Evolutionary conservation across 257 asterid genomes (phyloP), one percentile per base, ranked within the genome.

Genomic region (Solanum bulbocastanum): DNA sequence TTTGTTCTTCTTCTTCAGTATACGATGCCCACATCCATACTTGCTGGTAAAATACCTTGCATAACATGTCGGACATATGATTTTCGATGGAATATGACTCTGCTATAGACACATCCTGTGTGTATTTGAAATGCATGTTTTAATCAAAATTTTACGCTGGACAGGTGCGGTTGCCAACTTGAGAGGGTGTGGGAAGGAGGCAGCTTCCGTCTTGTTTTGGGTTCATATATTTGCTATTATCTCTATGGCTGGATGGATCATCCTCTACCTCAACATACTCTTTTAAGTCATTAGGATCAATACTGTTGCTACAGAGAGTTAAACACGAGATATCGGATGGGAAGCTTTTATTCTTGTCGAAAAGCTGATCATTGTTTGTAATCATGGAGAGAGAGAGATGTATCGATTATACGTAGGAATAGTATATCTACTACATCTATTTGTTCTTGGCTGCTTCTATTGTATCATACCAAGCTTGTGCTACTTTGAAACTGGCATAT

Each of bases 191-290:
- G 99, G 99, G 71, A 92, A 91, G 90, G 99, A 96, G 89, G 95
- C 99, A 16, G 99, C 99, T 22, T 93, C 98, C 2, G 94, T 97
- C 73, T 93, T 97, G 85, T 97, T 97, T 90, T 97, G 99, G 99
- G 99, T 97, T 91, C 99, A 97, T 90, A 93, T 96, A 15, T 97
- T 97, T 87, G 99, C 99, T 39, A 68, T 96, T 82, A 88, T 97
- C 92, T 96, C 99, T 37, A 97, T 97, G 99, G 98, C 99, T 7
- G 99, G 98, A 69, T 97, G 99, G 99, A 94, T 97, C 52, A 92
- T 96, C 90, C 96, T 97, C 83, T 97, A 96, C 88, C 91, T 97
- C 88, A 94, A 93, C 92, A 90, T 97, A 81, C 95, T 97, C 69
- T 97, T 97, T 88, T 97, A 88, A 93, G 60, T 72, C 8, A 3